These are phyloP conservation scores for Fraxinus xanthoxyloides DNA, from an alignment of 305 asterid genomes.

Conservation along the genomic window DNA sequence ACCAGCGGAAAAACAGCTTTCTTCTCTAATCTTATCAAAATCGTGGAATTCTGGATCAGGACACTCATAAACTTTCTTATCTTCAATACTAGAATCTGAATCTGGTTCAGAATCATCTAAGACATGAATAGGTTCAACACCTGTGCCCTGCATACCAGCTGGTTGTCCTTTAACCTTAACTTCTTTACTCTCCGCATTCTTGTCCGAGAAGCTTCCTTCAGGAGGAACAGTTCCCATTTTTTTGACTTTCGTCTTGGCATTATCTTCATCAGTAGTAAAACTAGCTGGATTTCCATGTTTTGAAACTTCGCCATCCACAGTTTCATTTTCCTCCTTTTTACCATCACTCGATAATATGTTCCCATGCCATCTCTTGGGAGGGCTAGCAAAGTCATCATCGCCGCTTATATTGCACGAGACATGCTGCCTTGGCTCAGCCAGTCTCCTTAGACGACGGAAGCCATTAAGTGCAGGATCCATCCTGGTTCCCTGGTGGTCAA, in stretches of 20 bases:
- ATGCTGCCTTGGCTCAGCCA: constrained; percentile 52
- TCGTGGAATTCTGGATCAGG: constrained; percentile 79
- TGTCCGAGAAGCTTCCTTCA: constrained; percentile 24
- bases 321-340: constrained; percentile 29
- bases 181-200: constrained; percentile 23
- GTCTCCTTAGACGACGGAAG: constrained; percentile 32
- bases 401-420: constrained; percentile 52
- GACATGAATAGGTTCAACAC: constrained; percentile 31
- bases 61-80: constrained; percentile 13
- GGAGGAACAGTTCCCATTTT: constrained; percentile 24
- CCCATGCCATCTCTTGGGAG: constrained; percentile 34
- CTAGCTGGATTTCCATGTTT: constrained; percentile 21
- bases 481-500: constrained; percentile 28
- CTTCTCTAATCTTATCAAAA: constrained; percentile 55
- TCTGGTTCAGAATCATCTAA: constrained; percentile 43
- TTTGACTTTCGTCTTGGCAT: constrained; percentile 17
- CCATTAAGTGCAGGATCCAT: constrained; percentile 26
- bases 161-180: constrained; percentile 24
- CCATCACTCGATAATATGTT: constrained; percentile 25
- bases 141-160: constrained; percentile 21
- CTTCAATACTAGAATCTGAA: constrained; percentile 13
- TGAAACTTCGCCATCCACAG: constrained; percentile 22
- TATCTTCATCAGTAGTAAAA: constrained; percentile 19
- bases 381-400: constrained; percentile 39
- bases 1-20: constrained; percentile 42